Base-by-base conservation (phyloP, 768 basidiomycete genomes). In the Tremella mesenterica region DNA sequence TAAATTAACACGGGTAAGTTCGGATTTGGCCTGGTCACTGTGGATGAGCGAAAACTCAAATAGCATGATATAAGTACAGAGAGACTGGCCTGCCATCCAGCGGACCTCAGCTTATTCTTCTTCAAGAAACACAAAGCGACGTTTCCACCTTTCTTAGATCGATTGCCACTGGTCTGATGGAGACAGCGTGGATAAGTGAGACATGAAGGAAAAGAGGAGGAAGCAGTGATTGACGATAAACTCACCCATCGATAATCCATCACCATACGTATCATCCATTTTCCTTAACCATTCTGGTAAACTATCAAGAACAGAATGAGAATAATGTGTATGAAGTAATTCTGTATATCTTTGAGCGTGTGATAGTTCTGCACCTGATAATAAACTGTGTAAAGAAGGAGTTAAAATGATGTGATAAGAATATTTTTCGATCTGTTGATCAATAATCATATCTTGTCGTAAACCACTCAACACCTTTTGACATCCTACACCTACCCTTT, bases 11-110 rank as follows among this genome's bases (percentile, higher is more conserved):
- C 88, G 0, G 88, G 83, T 0, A 79, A 77, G 2, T 81, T 77
- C 66, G 81, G 83, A 62, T 91, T 85, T 9, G 91, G 90, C 63
- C 81, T 77, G 0, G 84, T 77, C 13, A 90, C 91, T 95, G 69
- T 34, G 7, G 3, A 18, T 39, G 27, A 27, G 26, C 60, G 48
- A n/a, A n/a, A n/a, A n/a, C n/a, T n/a, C n/a, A n/a, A n/a, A n/a
- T n/a, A n/a, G n/a, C n/a, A n/a, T n/a, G n/a, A n/a, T n/a, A n/a
- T n/a, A n/a, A n/a, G n/a, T n/a, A n/a, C n/a, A n/a, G n/a, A n/a
- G n/a, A n/a, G n/a, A n/a, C n/a, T n/a, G n/a, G n/a, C n/a, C n/a
- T n/a, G n/a, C n/a, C n/a, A n/a, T n/a, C n/a, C n/a, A n/a, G n/a
- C n/a, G n/a, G n/a, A n/a, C n/a, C n/a, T n/a, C n/a, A n/a, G n/a